A percentile compares a stretch with the other conserved stretches of the same genome.
Conservation (phyloP, 2,329 filamentous ascomycete species). For the Beauveria sp. region DNA sequence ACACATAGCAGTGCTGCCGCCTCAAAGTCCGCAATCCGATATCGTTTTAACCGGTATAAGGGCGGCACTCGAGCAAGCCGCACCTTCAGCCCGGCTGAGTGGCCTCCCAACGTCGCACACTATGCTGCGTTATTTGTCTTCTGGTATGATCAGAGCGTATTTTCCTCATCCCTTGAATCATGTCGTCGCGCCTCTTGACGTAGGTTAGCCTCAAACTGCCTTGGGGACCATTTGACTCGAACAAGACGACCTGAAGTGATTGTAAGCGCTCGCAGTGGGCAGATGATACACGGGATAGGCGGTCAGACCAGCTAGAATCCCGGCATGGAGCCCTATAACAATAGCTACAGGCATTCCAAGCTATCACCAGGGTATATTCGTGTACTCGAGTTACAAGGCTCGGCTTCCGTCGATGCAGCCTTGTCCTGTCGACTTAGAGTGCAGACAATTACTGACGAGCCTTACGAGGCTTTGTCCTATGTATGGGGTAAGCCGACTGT, state of each 20-base stretch:
- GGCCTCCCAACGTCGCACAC: not conserved
- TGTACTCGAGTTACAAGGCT: slow-evolving; percentile 6
- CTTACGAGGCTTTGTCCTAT: slow-evolving; percentile 12
- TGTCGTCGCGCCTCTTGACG: not conserved
- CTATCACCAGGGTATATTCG: not conserved
- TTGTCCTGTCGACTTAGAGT: not conserved
- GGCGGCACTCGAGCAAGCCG: not conserved
- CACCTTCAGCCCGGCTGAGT: slow-evolving; percentile 4
- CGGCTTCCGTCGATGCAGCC: not conserved
- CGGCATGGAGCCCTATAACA: not conserved
- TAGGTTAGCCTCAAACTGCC: not conserved
- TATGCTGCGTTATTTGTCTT: not conserved
- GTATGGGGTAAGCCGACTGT: slow-evolving; percentile 8
- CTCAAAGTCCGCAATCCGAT: not conserved
- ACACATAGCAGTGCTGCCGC: too few species aligned
- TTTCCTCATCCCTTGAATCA: not conserved
- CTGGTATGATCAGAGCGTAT: too few species aligned
- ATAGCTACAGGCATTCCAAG: not conserved
- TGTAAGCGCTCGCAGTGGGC: not conserved
- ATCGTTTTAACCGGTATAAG: slow-evolving; percentile 6
- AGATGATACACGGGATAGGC: not conserved
- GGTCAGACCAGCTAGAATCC: not conserved
- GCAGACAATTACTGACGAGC: slow-evolving; percentile 3
- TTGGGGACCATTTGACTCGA: not conserved
- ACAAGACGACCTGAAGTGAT: not conserved